A percentile compares a stretch with the other conserved stretches of the same genome.
phyloP scores from a whole-genome alignment of 768 basidiomycete species.

The Lentinula sp. region DNA sequence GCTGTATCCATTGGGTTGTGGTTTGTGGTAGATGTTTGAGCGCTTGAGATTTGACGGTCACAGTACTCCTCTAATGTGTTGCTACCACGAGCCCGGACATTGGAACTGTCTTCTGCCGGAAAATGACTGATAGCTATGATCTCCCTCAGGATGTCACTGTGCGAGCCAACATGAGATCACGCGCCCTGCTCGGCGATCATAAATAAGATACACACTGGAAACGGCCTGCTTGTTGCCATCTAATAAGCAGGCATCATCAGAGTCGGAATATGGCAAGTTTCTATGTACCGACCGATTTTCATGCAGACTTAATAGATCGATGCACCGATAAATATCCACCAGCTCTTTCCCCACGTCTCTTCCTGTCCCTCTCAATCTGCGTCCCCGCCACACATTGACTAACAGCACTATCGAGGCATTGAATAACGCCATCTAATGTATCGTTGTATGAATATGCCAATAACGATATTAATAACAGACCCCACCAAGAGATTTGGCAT shows the following conservation, averaged over 20 bases:
- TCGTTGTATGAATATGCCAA: background rate
- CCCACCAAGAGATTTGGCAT: conserved; percentile 4
- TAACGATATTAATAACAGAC: background rate
- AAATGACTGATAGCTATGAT: conserved; percentile 1
- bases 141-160: background rate
- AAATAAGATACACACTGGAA: conserved; percentile 31
- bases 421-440: background rate
- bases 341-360: conserved; percentile 7
- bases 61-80: no score
- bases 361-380: background rate
- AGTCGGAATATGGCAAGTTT: no score
- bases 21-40: background rate
- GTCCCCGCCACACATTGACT: conserved; percentile 1
- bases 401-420: background rate
- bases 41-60: background rate
- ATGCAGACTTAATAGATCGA: background rate
- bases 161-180: background rate
- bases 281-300: conserved; percentile 1
- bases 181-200: background rate
- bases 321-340: background rate
- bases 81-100: background rate
- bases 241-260: conserved; percentile 7
- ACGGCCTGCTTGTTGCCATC: conserved; percentile 42
- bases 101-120: background rate
- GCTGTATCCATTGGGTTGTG: background rate